Evolutionary conservation across 2,329 filamentous ascomycete species (phyloP).

Genomic region (Dothidotthia symphoricarpi): DNA sequence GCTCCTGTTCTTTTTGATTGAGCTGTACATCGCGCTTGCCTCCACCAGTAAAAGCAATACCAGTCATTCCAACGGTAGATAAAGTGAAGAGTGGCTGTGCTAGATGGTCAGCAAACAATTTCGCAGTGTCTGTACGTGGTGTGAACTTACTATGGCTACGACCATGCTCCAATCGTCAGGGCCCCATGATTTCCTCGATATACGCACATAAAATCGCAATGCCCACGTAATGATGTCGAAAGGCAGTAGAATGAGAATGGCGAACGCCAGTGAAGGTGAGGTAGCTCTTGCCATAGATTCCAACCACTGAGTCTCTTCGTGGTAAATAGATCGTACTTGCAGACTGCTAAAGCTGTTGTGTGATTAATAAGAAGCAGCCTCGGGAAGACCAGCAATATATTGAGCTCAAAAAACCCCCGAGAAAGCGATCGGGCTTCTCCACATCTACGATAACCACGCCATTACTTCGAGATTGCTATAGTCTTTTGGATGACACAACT

Average conservation of each 20-base stretch:
- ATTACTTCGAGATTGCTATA: too few species aligned
- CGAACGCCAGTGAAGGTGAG: constrained; percentile 9
- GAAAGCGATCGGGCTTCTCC: too few species aligned
- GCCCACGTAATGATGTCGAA: constrained; percentile 11
- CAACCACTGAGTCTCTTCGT: too few species aligned
- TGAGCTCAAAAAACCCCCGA: too few species aligned
- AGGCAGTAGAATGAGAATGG: constrained; percentile 9
- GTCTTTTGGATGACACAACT: too few species aligned
- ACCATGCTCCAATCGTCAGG: constrained; percentile 34
- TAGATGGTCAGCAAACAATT: too few species aligned
- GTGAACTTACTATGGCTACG: constrained; percentile 14
- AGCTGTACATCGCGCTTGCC: constrained; percentile 9
- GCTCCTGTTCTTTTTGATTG: constrained; percentile 4
- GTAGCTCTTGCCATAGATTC: constrained; percentile 8
- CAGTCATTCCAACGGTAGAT: constrained; percentile 12
- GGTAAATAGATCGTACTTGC: too few species aligned
- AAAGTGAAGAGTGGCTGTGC: constrained; percentile 8
- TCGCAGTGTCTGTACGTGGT: too few species aligned
- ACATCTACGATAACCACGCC: too few species aligned
- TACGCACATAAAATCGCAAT: constrained; percentile 15
- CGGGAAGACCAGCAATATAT: too few species aligned
- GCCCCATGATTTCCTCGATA: constrained; percentile 24
- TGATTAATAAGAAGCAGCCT: too few species aligned
- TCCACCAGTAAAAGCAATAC: constrained; percentile 14
- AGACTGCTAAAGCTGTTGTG: too few species aligned